Percentiles rank a stretch among this genome's conserved stretches.
These are phyloP conservation scores for Arthrobotrys conoides DNA, from an alignment of 2,329 filamentous ascomycete species.

Conservation along the genomic window DNA sequence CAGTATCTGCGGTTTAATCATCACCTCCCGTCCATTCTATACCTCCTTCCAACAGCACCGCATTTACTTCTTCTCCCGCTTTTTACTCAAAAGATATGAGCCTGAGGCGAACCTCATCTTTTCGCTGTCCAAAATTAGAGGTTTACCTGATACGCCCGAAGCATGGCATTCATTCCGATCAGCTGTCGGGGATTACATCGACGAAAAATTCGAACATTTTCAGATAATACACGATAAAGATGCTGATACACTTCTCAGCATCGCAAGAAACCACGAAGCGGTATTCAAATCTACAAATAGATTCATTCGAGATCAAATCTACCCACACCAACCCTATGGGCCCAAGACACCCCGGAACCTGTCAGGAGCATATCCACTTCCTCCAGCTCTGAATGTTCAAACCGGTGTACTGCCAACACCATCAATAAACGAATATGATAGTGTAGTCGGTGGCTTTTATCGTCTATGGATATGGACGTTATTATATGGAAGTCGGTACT, in stretches of 20 bases:
- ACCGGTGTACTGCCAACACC: background rate
- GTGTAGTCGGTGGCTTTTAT: background rate
- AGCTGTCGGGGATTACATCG: background rate
- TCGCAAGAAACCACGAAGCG: background rate
- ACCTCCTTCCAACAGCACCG: background rate
- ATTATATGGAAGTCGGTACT: background rate
- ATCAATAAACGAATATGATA: background rate
- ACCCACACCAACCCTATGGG: background rate
- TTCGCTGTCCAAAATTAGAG: background rate
- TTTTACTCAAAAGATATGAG: background rate
- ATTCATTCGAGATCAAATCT: background rate
- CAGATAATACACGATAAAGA: background rate
- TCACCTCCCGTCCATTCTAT: background rate
- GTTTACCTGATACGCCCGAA: background rate
- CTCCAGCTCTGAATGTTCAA: background rate
- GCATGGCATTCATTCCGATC: background rate
- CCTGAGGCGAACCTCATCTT: background rate
- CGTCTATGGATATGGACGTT: background rate
- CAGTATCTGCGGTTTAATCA: background rate
- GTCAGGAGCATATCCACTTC: background rate
- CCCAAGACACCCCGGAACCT: background rate
- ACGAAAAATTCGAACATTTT: background rate
- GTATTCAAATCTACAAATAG: background rate
- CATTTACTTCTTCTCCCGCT: background rate
- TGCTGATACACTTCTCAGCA: background rate